Percentiles rank a stretch among this genome's conserved stretches.
These are phyloP conservation scores for Extremus antarcticus DNA, from an alignment of 495 filamentous ascomycete species.

Conservation along the genomic window DNA sequence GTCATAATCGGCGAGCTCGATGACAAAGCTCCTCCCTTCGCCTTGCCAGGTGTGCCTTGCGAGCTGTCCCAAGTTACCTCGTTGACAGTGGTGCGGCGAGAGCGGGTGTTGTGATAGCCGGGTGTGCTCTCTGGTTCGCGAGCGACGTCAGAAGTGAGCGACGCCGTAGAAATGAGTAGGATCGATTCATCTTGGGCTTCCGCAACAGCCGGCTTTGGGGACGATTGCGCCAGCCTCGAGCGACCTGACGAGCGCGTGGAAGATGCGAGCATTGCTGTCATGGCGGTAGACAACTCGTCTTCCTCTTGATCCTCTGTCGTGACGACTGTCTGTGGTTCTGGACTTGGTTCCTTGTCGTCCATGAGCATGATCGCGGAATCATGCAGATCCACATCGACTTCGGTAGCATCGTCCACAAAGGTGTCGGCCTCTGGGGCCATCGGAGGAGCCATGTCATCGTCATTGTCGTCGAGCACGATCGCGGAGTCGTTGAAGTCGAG, in stretches of 20 bases:
- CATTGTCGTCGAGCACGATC: too few species aligned
- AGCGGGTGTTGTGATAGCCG: not conserved
- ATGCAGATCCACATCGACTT: not conserved
- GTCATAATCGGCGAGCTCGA: not conserved
- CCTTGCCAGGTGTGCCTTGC: not conserved
- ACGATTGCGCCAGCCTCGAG: not conserved
- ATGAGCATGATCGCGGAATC: not conserved
- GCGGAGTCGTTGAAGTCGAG: too few species aligned
- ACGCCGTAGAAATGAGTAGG: not conserved
- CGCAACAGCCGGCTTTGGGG: not conserved
- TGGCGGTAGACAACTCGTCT: not conserved
- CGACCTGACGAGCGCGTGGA: not conserved
- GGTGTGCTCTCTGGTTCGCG: constrained; percentile 7
- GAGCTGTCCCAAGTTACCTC: not conserved
- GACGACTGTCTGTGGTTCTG: not conserved
- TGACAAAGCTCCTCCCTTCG: not conserved
- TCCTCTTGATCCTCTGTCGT: not conserved
- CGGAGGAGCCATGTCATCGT: too few species aligned
- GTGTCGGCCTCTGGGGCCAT: too few species aligned
- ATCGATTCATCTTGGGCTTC: not conserved
- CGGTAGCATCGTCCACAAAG: not conserved
- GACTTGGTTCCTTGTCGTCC: not conserved
- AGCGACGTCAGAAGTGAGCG: not conserved
- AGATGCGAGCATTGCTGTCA: not conserved
- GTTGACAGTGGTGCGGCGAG: not conserved